Evolutionary conservation across 805 yeast genomes (phyloP).

Genomic region (Yarrowia sp.): DNA sequence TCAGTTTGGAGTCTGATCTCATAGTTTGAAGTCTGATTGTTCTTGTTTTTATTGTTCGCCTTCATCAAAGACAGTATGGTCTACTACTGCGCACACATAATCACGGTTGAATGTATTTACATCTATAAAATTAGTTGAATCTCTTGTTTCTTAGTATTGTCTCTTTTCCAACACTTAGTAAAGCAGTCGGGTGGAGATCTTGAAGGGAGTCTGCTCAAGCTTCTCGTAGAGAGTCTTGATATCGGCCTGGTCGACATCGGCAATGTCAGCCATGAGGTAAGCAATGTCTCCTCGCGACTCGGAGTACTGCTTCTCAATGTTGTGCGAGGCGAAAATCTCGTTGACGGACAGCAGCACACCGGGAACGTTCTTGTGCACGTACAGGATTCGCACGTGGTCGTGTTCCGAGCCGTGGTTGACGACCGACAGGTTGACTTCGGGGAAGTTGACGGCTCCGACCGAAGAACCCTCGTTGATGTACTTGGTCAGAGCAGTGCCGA

Average conservation of each 20-base stretch:
- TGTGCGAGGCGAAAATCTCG: conserved; percentile 89
- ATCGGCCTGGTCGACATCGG: conserved; percentile 77
- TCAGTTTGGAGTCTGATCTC: too few species aligned
- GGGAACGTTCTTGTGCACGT: conserved; percentile 96
- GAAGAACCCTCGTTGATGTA: conserved; percentile 96
- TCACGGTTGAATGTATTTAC: conserved; percentile 25
- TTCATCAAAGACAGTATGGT: too few species aligned
- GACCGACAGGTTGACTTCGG: conserved; percentile 90
- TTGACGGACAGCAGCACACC: conserved; percentile 98
- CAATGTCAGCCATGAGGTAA: conserved; percentile 95
- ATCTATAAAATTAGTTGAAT: conserved; percentile 23
- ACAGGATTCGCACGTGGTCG: conserved; percentile 82
- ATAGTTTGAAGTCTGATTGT: too few species aligned
- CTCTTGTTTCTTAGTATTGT: not conserved
- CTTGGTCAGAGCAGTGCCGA: conserved; percentile 76
- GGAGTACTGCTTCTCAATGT: conserved; percentile 97
- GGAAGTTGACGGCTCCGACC: conserved; percentile 96
- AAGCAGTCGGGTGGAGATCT: conserved; percentile 83
- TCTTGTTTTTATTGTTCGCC: too few species aligned
- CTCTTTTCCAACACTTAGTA: conserved; percentile 47
- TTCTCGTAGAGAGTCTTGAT: conserved; percentile 81
- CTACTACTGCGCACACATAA: too few species aligned
- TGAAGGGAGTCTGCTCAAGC: conserved; percentile 85
- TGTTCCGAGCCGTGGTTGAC: conserved; percentile 82
- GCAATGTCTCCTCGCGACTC: conserved; percentile 96